These are phyloP conservation scores for Aspergillus egyptiacus DNA, from an alignment of 495 filamentous ascomycete species.

Conservation along the genomic window DNA sequence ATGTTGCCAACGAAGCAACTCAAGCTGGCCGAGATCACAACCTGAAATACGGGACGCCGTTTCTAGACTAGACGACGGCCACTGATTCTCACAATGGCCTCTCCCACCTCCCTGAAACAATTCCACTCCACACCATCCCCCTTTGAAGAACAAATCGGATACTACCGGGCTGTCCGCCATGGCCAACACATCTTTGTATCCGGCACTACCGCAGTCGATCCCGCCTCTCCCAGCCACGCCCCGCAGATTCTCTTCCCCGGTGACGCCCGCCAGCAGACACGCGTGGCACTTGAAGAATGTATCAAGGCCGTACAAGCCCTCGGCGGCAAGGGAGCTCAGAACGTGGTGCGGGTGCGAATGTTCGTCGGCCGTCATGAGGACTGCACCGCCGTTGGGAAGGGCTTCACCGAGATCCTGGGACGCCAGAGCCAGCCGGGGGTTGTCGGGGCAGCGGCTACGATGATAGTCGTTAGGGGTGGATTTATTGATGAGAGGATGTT, in stretches of 20 bases:
- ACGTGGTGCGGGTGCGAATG: slow-evolving; percentile 37
- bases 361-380: slow-evolving; percentile 35
- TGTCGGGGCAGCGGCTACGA: slow-evolving; percentile 37
- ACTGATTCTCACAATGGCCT: not conserved
- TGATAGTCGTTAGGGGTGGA: slow-evolving; percentile 37
- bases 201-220: slow-evolving; percentile 41
- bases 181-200: slow-evolving; percentile 42
- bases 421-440: slow-evolving; percentile 17
- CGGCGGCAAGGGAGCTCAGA: slow-evolving; percentile 34
- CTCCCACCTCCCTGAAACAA: slow-evolving; percentile 13
- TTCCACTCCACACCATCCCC: slow-evolving; percentile 34
- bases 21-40: no score
- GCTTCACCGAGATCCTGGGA: slow-evolving; percentile 32
- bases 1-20: not conserved
- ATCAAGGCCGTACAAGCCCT: slow-evolving; percentile 37
- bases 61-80: no score
- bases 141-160: slow-evolving; percentile 41
- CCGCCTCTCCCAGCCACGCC: slow-evolving; percentile 23
- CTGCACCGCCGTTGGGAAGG: slow-evolving; percentile 29
- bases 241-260: slow-evolving; percentile 35
- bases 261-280: slow-evolving; percentile 37
- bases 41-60: no score
- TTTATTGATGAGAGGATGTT: slow-evolving; percentile 43
- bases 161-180: slow-evolving; percentile 42
- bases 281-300: slow-evolving; percentile 33